Percentiles rank a stretch among this genome's conserved stretches.
These are phyloP conservation scores for Psilocybe tampanensis DNA, from an alignment of 768 basidiomycete genomes.

Conservation along the genomic window DNA sequence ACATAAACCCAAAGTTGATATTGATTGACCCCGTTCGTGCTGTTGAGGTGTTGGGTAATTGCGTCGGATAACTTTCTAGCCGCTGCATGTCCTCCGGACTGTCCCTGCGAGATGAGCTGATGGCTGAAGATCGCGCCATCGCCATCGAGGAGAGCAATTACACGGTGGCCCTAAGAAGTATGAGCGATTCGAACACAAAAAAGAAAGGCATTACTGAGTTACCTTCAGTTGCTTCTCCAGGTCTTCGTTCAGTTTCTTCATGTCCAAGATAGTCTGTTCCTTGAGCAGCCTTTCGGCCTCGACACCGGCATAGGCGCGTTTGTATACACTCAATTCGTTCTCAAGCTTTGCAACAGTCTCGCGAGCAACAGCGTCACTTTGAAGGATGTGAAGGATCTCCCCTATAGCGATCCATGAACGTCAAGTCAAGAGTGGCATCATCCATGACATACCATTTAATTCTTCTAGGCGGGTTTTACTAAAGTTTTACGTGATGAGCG, in stretches of 20 bases:
- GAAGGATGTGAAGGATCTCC: conserved; percentile 39
- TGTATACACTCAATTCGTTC: conserved; percentile 43
- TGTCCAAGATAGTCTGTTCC: conserved; percentile 35
- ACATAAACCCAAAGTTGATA: conserved; percentile 65
- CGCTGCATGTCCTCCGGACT: conserved; percentile 58
- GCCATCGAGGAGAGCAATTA: conserved; percentile 64
- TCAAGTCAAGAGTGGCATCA: neutral
- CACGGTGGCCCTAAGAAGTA: conserved; percentile 40
- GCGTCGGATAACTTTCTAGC: conserved; percentile 49
- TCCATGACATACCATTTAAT: conserved; percentile 34
- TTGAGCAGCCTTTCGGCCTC: conserved; percentile 36
- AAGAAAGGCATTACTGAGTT: neutral
- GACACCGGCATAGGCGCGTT: conserved; percentile 41
- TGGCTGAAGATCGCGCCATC: conserved; percentile 63
- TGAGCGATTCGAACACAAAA: neutral
- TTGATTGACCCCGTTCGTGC: conserved; percentile 36
- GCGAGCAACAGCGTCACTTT: conserved; percentile 30
- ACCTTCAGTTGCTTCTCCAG: conserved; percentile 47
- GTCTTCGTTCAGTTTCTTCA: conserved; percentile 38
- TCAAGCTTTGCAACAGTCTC: conserved; percentile 39
- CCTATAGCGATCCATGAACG: conserved; percentile 25
- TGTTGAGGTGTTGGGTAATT: conserved; percentile 36
- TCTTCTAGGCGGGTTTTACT: conserved; percentile 37
- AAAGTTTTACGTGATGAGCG: neutral
- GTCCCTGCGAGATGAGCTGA: conserved; percentile 55